phyloP scores from a whole-genome alignment of 768 basidiomycete species.

The Boletus reticuloceps region DNA sequence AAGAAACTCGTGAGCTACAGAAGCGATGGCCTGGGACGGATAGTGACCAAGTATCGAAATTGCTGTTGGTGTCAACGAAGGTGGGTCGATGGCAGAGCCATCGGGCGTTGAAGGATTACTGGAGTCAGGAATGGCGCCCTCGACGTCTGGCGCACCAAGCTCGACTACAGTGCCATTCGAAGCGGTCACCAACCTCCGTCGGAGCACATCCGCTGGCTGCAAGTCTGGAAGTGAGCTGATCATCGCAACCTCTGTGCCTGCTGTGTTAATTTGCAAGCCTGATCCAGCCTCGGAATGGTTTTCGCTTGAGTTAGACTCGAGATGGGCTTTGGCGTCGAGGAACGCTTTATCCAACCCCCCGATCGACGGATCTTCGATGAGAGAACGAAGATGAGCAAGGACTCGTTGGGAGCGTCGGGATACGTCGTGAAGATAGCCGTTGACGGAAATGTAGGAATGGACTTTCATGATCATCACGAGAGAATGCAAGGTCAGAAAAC shows the following conservation, averaged over 20 bases:
- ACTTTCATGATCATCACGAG: conserved; percentile 94
- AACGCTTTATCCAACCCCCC: conserved; percentile 73
- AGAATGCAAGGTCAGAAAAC: conserved; percentile 83
- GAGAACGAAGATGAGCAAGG: conserved; percentile 44
- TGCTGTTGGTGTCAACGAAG: conserved; percentile 11
- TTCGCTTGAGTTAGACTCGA: conserved; percentile 29
- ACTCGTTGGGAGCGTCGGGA: conserved; percentile 44
- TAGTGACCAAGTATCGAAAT: conserved; percentile 59
- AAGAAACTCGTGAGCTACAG: conserved; percentile 70
- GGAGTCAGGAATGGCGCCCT: background rate
- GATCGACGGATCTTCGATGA: conserved; percentile 38
- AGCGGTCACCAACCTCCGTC: conserved; percentile 53
- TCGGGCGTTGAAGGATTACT: conserved; percentile 3
- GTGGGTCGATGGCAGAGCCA: conserved; percentile 6
- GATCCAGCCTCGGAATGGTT: conserved; percentile 10
- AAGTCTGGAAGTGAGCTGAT: conserved; percentile 51
- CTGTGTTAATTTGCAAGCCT: conserved; percentile 38
- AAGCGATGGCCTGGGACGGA: conserved; percentile 59
- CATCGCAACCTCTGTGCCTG: conserved; percentile 45
- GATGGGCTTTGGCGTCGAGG: conserved; percentile 42
- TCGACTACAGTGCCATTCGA: conserved; percentile 1
- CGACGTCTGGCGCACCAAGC: background rate
- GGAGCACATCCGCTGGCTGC: conserved; percentile 49
- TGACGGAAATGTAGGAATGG: conserved; percentile 90
- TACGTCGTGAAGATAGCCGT: conserved; percentile 73